Evolutionary conservation across 805 yeast genomes (phyloP).

Genomic region (Saturnispora diversa): DNA sequence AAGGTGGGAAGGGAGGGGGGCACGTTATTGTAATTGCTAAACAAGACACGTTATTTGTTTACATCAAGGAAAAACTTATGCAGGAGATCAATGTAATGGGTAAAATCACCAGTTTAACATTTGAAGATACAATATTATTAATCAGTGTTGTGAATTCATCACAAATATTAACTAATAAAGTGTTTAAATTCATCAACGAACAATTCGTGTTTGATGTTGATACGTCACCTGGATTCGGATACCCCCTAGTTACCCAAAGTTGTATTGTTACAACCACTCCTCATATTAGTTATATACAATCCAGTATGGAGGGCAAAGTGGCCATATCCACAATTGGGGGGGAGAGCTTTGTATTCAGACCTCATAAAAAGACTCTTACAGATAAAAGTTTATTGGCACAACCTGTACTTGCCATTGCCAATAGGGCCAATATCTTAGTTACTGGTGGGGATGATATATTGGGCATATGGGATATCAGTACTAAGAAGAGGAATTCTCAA

Average conservation of each 20-base stretch:
- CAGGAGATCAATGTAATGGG: too few species aligned
- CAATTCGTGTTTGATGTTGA: background rate
- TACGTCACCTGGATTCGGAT: constrained; percentile 7
- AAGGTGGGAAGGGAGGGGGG: too few species aligned
- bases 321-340: constrained; percentile 49
- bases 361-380: constrained; percentile 46
- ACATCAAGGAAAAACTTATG: too few species aligned
- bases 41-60: too few species aligned
- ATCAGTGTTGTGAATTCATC: too few species aligned
- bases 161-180: too few species aligned
- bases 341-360: constrained; percentile 65
- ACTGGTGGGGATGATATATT: constrained; percentile 22
- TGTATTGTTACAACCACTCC: background rate
- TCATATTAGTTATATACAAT: constrained; percentile 33
- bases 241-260: constrained; percentile 6
- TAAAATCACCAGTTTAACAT: too few species aligned
- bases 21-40: too few species aligned
- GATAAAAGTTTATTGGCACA: constrained; percentile 23
- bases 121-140: too few species aligned
- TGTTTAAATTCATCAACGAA: background rate
- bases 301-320: constrained; percentile 78
- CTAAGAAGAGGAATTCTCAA: constrained; percentile 16
- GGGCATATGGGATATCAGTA: constrained; percentile 28
- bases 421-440: constrained; percentile 1
- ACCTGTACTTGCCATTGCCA: constrained; percentile 14